These are phyloP conservation scores for Celoporthe dispersa DNA, from an alignment of 2,329 filamentous ascomycete genomes.

Conservation along the genomic window DNA sequence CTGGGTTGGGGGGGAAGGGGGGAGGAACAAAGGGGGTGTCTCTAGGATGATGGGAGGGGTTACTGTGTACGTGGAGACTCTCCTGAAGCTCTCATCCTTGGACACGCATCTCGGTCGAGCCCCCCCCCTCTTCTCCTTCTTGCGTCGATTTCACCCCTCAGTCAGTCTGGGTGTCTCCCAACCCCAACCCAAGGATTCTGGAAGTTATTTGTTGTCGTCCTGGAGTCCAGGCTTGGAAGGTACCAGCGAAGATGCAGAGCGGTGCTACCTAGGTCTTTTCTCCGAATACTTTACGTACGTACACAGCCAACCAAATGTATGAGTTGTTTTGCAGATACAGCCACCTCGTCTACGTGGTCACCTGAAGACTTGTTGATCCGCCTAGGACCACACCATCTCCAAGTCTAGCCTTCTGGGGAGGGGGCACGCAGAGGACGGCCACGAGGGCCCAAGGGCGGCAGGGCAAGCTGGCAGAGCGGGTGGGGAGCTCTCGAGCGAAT, in stretches of 20 bases:
- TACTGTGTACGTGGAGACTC: conserved; percentile 7
- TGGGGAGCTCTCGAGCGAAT: conserved; percentile 3
- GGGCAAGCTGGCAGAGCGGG: conserved; percentile 16
- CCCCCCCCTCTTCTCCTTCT: not conserved
- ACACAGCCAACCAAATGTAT: not conserved
- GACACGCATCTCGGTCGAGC: not conserved
- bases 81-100: conserved; percentile 13
- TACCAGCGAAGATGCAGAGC: conserved; percentile 1
- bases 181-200: conserved; percentile 4
- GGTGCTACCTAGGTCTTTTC: not conserved
- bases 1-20: not conserved
- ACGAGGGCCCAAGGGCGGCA: conserved; percentile 18
- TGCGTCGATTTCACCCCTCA: not conserved
- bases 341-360: conserved; percentile 19
- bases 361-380: conserved; percentile 8
- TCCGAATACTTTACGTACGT: not conserved
- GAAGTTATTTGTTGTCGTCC: not conserved
- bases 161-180: not conserved
- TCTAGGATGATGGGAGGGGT: not conserved
- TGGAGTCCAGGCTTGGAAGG: conserved; percentile 17
- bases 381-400: conserved; percentile 10
- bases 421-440: not conserved
- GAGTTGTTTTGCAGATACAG: not conserved
- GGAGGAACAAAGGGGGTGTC: conserved; percentile 1
- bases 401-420: conserved; percentile 8